Evolutionary conservation across 495 filamentous ascomycete species (phyloP).

Genomic region (Tirmania nivea): DNA sequence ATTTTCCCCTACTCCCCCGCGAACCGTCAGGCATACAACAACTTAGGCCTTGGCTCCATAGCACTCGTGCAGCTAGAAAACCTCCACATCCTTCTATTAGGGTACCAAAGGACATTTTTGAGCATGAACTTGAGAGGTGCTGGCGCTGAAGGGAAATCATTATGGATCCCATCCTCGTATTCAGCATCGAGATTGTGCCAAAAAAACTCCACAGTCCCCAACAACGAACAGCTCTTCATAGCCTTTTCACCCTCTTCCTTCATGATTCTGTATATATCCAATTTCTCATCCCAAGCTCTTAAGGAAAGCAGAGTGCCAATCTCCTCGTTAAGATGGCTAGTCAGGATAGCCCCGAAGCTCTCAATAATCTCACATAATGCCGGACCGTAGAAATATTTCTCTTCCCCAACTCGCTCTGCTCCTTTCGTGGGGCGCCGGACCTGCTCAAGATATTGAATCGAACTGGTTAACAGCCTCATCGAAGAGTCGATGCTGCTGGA

Average conservation of each 20-base stretch:
- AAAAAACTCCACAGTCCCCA: conserved; percentile 6
- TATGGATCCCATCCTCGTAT: conserved; percentile 22
- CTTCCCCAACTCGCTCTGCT: background rate
- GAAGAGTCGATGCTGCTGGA: conserved; percentile 29
- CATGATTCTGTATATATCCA: conserved; percentile 10
- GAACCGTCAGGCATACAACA: background rate
- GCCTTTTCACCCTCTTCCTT: conserved; percentile 15
- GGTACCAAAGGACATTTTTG: conserved; percentile 12
- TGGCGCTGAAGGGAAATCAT: conserved; percentile 22
- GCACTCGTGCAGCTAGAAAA: conserved; percentile 24
- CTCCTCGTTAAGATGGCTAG: conserved; percentile 25
- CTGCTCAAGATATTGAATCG: conserved; percentile 20
- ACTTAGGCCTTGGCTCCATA: conserved; percentile 13
- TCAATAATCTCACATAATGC: conserved; percentile 24
- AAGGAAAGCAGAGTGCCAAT: conserved; percentile 21
- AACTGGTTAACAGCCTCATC: conserved; percentile 21
- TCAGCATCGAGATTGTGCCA: conserved; percentile 26
- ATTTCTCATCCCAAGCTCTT: conserved; percentile 17
- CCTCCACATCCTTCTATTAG: conserved; percentile 22
- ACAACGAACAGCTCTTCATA: conserved; percentile 14
- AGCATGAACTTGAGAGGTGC: conserved; percentile 15
- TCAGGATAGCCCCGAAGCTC: conserved; percentile 21
- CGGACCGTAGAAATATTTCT: conserved; percentile 6
- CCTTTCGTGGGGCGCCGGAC: conserved; percentile 7
- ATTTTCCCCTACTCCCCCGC: too few species aligned